Percentiles rank a stretch among this genome's conserved stretches.
Evolutionary conservation across 352 stramenopile species (phyloP).

Genomic region (Phytophthora citricola): DNA sequence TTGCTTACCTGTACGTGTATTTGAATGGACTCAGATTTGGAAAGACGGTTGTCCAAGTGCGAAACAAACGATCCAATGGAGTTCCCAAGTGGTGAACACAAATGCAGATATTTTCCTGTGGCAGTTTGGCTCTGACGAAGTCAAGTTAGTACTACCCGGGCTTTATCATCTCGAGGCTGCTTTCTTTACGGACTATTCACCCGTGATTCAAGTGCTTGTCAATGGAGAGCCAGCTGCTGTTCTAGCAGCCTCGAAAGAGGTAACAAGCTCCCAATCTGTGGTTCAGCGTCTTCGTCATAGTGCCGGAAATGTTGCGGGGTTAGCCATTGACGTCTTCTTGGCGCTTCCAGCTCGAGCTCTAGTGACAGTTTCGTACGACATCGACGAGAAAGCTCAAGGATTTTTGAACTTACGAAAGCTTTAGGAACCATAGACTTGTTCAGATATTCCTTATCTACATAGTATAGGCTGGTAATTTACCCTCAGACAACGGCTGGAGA

Average conservation of each 20-base stretch:
- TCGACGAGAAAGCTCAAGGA: slow-evolving; percentile 71
- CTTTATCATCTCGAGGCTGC: slow-evolving; percentile 75
- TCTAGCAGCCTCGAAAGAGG: slow-evolving; percentile 6
- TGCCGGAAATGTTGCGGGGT: slow-evolving; percentile 59
- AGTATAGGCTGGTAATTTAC: background rate
- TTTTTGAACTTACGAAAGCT: slow-evolving; percentile 82
- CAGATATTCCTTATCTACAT: background rate
- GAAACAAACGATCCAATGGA: slow-evolving; percentile 72
- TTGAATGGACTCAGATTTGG: slow-evolving; percentile 57
- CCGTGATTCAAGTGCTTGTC: slow-evolving; percentile 61
- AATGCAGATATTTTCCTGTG: slow-evolving; percentile 74
- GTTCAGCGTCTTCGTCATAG: slow-evolving; percentile 57
- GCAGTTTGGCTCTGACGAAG: slow-evolving; percentile 54
- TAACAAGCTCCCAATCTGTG: slow-evolving; percentile 9
- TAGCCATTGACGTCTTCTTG: slow-evolving; percentile 63
- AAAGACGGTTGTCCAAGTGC: slow-evolving; percentile 58
- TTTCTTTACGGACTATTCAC: slow-evolving; percentile 72
- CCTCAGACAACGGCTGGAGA: slow-evolving; percentile 11
- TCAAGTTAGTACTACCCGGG: slow-evolving; percentile 60
- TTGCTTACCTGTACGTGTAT: background rate
- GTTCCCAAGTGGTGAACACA: slow-evolving; percentile 72
- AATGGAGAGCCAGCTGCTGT: slow-evolving; percentile 65
- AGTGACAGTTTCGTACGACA: slow-evolving; percentile 65
- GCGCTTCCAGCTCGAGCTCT: slow-evolving; percentile 58
- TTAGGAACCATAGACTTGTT: slow-evolving; percentile 23